These are phyloP conservation scores for Periglandula ipomoeae DNA, from an alignment of 2,329 filamentous ascomycete species.

Conservation along the genomic window DNA sequence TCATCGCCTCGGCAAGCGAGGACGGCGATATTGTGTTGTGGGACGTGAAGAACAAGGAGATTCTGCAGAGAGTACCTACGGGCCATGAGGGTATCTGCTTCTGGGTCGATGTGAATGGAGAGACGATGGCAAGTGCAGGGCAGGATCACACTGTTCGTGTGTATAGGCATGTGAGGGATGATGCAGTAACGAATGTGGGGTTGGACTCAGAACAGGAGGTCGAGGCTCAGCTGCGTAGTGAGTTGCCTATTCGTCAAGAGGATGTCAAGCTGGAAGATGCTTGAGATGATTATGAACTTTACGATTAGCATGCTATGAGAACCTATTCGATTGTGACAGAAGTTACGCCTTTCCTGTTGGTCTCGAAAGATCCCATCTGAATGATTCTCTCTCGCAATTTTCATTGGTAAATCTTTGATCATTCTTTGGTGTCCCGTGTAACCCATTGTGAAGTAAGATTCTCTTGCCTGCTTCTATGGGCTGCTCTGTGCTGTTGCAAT, in stretches of 20 bases:
- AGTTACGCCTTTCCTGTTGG: no score
- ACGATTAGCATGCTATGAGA: conserved; percentile 3
- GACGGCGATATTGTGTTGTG: conserved; percentile 79
- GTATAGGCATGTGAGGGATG: conserved; percentile 27
- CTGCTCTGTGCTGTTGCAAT: no score
- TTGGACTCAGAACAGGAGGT: neutral
- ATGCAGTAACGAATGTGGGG: neutral
- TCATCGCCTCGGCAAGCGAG: conserved; percentile 78
- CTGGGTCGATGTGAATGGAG: conserved; percentile 53
- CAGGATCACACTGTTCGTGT: conserved; percentile 45
- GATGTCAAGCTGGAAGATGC: conserved; percentile 7
- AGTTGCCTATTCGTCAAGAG: conserved; percentile 7
- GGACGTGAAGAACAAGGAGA: conserved; percentile 79
- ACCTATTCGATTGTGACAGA: neutral
- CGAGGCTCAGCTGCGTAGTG: conserved; percentile 3
- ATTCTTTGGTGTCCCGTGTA: no score
- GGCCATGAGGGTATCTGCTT: conserved; percentile 50
- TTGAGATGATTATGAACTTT: neutral
- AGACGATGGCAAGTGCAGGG: conserved; percentile 48
- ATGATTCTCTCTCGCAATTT: no score
- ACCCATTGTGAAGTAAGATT: no score
- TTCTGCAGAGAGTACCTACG: conserved; percentile 56
- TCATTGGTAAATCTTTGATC: no score
- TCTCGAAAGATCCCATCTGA: no score
- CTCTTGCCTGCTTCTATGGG: no score